These are phyloP conservation scores for Xylaria bambusicola DNA, from an alignment of 495 filamentous ascomycete species.

Conservation along the genomic window DNA sequence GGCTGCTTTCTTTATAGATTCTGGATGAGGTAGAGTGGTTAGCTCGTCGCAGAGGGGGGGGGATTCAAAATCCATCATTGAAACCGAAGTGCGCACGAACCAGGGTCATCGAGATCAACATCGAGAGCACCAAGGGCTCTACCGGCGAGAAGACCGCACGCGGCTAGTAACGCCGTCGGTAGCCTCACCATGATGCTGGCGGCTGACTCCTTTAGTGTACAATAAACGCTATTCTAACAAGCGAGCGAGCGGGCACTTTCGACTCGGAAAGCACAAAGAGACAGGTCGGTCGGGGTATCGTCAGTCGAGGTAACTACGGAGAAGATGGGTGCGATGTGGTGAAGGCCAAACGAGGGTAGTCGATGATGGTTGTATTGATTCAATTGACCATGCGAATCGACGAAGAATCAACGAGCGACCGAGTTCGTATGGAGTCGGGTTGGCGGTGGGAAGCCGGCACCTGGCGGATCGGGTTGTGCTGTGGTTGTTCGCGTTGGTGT, in stretches of 20 bases:
- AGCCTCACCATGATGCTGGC: constrained; percentile 27
- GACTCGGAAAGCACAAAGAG: constrained; percentile 3
- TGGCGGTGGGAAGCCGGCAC: constrained; percentile 1
- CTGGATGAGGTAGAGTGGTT: constrained; percentile 33
- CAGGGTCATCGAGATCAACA: constrained; percentile 39
- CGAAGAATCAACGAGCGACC: not conserved
- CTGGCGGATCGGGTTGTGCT: not conserved
- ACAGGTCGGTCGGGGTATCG: not conserved
- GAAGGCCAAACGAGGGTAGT: not conserved
- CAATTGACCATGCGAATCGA: not conserved
- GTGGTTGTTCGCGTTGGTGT: not conserved
- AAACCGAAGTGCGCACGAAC: constrained; percentile 22
- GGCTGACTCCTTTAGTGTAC: not conserved
- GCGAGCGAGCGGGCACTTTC: not conserved
- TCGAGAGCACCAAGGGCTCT: constrained; percentile 31
- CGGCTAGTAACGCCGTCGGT: constrained; percentile 31
- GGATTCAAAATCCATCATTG: not conserved
- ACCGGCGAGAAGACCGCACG: constrained; percentile 23
- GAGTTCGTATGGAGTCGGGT: not conserved
- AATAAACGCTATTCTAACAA: constrained; percentile 1
- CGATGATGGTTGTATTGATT: not conserved
- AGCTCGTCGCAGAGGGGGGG: not conserved
- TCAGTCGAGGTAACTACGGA: not conserved
- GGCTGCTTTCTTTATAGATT: constrained; percentile 62
- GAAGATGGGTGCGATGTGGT: not conserved